Evolutionary conservation across 148 eudicot genomes (phyloP).

Genomic region (Dysphania ambrosioides): DNA sequence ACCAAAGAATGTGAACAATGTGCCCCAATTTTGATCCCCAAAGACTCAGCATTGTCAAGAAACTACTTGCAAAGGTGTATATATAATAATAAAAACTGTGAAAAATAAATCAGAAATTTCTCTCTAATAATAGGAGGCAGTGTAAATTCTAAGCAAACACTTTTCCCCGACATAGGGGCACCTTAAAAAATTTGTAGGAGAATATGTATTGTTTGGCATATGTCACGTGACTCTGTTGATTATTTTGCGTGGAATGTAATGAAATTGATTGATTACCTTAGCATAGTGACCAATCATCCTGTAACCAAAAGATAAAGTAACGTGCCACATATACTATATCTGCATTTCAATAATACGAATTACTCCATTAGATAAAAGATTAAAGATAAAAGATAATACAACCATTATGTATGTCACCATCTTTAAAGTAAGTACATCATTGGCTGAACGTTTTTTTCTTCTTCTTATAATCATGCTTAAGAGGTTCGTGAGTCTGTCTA

Average conservation of each 20-base stretch:
- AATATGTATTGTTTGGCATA: not conserved
- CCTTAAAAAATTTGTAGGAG: slow-evolving; percentile 3
- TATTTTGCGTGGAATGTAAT: slow-evolving; percentile 31
- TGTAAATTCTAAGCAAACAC: slow-evolving; percentile 24
- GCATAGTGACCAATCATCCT: slow-evolving; percentile 22
- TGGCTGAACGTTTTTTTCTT: too few species aligned
- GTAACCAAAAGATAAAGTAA: slow-evolving; percentile 20
- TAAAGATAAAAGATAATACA: too few species aligned
- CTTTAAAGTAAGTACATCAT: slow-evolving; percentile 7
- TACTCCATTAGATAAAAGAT: not conserved
- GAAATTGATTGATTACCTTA: slow-evolving; percentile 26
- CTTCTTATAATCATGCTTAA: too few species aligned
- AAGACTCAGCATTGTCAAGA: slow-evolving; percentile 39
- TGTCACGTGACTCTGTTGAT: slow-evolving; percentile 32
- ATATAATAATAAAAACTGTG: too few species aligned
- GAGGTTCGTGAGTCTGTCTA: too few species aligned
- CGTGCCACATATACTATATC: slow-evolving; percentile 6
- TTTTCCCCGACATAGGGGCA: slow-evolving; percentile 30
- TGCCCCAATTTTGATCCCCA: slow-evolving; percentile 64
- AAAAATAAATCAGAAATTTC: too few species aligned
- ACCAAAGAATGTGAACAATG: slow-evolving; percentile 24
- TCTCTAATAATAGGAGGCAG: not conserved
- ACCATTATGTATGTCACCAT: slow-evolving; percentile 3
- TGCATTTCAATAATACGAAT: not conserved
- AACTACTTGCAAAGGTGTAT: too few species aligned